Base-by-base conservation (phyloP, 441 rosid genomes). In the Populus tomentosa region DNA sequence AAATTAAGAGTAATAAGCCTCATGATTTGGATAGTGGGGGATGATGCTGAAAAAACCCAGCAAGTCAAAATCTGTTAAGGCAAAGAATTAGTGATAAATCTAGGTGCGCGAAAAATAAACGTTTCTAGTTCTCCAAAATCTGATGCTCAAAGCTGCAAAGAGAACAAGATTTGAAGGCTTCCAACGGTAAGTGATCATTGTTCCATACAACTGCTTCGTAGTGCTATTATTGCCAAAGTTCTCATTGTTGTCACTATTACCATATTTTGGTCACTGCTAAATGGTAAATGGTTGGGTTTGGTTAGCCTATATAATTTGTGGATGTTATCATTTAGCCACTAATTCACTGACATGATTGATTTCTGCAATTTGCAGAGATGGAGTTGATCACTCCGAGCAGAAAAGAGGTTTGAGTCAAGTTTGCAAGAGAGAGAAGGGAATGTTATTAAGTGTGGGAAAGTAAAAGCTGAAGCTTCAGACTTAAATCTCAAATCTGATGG, bases 1-100 rank as follows among this genome's bases (percentile, higher is more conserved):
- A 88, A 84, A 86, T 88, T 78, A 94, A 89, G 88, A 90, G 88
- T 76, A 87, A 78, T 72, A 92, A 90, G 83, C 88, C 91, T 82
- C 86, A 70, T 63, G 91, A 84, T 73, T 80, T 88, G 73, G 94
- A 88, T 75, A 81, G 87, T 74, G n/a, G 95, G 87, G 80, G 92
- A 89, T 82, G 94, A 89, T 81, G 67, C 80, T 77, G 89, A n/a
- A 87, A 82, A 89, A 85, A 73, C 81, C 78, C 73, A 80, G 88
- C 89, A 88, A 88, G 81, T 86, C 83, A 14, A 91, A 90, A 87
- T 79, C 90, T 72, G 75, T 90, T 18, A 91, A 90, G 83, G 87
- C 95, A 74, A 96, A 92, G 86, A 94, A 84, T 81, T 94, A 81
- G 99, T 97, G 24, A 94, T 96, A 82, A 92, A 90, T 85, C 86